Conservation (phyloP, 163 green algal genomes). For the Chloromonas sp. region DNA sequence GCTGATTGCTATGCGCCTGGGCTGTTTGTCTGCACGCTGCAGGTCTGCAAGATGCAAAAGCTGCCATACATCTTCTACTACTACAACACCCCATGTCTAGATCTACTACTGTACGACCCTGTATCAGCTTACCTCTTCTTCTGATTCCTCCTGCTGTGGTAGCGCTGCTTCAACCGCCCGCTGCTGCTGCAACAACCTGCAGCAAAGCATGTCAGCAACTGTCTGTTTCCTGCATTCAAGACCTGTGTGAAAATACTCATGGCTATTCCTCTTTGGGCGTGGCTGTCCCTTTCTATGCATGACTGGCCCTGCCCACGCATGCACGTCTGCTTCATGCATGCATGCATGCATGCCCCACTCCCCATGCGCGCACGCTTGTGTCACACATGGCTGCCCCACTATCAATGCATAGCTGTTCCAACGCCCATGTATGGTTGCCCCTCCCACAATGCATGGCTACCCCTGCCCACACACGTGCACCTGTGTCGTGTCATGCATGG, state of each 20-base stretch:
- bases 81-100: too few species aligned
- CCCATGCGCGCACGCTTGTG: not conserved
- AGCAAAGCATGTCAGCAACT: not conserved
- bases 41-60: too few species aligned
- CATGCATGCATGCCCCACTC: not conserved
- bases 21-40: too few species aligned
- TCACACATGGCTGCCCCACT: not conserved
- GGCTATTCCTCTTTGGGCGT: not conserved
- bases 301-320: not conserved
- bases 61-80: too few species aligned
- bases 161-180: conserved; percentile 34
- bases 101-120: too few species aligned
- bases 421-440: too few species aligned
- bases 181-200: conserved; percentile 48
- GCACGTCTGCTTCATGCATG: not conserved
- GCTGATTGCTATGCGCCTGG: too few species aligned
- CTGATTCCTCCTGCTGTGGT: conserved; percentile 25
- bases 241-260: not conserved
- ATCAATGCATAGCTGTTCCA: too few species aligned
- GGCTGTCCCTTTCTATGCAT: too few species aligned
- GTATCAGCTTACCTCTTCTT: conserved; percentile 4
- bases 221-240: not conserved
- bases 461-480: too few species aligned
- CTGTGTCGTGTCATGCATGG: too few species aligned
- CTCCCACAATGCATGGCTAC: too few species aligned